Evolutionary conservation across 1,284 basidiomycete species (phyloP), one percentile per base, ranked within the genome.

Genomic region (Sporisorium iseilematis-ciliati): DNA sequence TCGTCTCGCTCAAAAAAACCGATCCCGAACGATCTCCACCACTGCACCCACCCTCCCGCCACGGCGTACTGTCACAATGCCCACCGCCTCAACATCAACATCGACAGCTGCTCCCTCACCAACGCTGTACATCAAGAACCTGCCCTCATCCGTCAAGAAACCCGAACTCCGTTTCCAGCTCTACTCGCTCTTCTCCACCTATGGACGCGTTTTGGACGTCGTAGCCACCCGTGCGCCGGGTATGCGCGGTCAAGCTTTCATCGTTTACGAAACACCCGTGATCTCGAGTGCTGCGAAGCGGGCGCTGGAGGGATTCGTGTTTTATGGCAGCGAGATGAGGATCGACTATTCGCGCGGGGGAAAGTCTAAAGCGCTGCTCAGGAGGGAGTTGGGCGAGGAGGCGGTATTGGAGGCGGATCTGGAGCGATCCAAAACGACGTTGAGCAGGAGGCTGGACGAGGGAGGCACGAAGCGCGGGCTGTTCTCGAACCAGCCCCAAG

Each of bases 241-340:
- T 83, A 95, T 95, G 91, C 90, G 93, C 70, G 96, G 96, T 2
- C 95, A 97, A 87, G 96, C 96, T 1, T 99, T 97, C 86, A 90
- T 99, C 80, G 95, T 97, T 72, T 99, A 97, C 86, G 90, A 91
- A 70, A 94, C 95, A 87, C 90, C 95, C 65, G 90, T 92, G 20
- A 89, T 91, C 52, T 93, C 95, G 59, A 97, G 95, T 12, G 90
- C 94, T 40, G 97, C 95, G 20, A 89, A 97, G 89, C 89, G 95
- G 45, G 93, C 91, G 51, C 91, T 95, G 82, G 91, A 93, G 79
- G 95, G 95, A 59, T 93, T 96, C 89, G 78, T 90, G 20, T 98
- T 98, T 87, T 98, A 97, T 84, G 94, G 94, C 80, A 94, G 93
- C 82, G 91, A 92, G 42, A 88, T 96, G 85, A 35, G 41, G 12